phyloP scores from a whole-genome alignment of 805 yeast genomes.

The Yarrowia deformans region DNA sequence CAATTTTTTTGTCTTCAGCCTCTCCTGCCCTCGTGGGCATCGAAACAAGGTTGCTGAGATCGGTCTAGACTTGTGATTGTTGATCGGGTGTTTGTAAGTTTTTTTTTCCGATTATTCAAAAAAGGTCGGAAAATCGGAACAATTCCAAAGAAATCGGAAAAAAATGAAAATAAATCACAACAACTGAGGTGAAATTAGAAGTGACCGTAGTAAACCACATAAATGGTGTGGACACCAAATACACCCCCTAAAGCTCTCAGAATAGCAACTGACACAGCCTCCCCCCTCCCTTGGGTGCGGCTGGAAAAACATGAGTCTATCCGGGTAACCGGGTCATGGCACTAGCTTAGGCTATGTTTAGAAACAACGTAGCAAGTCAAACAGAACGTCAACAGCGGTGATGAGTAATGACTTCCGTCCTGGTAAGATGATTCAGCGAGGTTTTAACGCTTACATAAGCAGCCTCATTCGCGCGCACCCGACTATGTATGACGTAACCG shows the following conservation, averaged over 20 bases:
- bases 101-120: not conserved
- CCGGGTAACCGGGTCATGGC: slow-evolving; percentile 5
- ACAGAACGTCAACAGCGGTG: too few species aligned
- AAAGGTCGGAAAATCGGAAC: too few species aligned
- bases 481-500: not conserved
- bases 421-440: too few species aligned
- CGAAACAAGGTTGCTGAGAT: not conserved
- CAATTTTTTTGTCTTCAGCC: not conserved
- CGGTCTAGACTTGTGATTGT: slow-evolving; percentile 5
- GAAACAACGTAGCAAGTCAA: too few species aligned
- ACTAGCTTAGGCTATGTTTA: not conserved
- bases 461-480: not conserved
- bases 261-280: not conserved
- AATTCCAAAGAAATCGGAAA: not conserved
- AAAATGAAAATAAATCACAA: not conserved
- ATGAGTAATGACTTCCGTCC: too few species aligned
- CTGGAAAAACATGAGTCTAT: slow-evolving; percentile 1
- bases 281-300: not conserved
- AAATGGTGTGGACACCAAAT: too few species aligned
- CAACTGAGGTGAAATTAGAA: not conserved
- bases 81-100: too few species aligned
- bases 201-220: too few species aligned
- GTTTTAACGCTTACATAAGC: not conserved
- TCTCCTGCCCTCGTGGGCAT: slow-evolving; percentile 25
- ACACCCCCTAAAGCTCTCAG: not conserved